These are phyloP conservation scores for Microcyclospora pomicola DNA, from an alignment of 2,329 filamentous ascomycete genomes.

Conservation along the genomic window DNA sequence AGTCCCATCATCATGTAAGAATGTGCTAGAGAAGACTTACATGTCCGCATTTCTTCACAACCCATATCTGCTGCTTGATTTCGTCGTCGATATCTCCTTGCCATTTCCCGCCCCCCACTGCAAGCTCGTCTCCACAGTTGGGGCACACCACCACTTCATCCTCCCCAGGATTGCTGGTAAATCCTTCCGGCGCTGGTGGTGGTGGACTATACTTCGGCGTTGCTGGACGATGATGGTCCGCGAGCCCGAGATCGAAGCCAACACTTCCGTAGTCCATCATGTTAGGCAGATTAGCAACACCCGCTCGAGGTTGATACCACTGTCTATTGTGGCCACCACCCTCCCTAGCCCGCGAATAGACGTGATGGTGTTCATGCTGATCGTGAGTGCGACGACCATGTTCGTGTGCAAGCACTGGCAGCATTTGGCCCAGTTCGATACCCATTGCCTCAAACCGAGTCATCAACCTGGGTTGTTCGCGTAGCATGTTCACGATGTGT, in stretches of 20 bases:
- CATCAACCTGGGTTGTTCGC: neutral
- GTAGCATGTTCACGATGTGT: slow-evolving; percentile 5
- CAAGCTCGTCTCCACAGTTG: slow-evolving; percentile 72
- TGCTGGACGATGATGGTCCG: slow-evolving; percentile 15
- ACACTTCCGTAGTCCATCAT: slow-evolving; percentile 27
- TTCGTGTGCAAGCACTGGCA: too few relatives aligned
- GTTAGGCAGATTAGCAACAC: slow-evolving; percentile 3
- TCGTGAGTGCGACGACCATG: too few relatives aligned
- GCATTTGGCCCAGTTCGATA: too few relatives aligned
- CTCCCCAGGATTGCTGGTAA: slow-evolving; percentile 61
- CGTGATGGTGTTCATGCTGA: too few relatives aligned
- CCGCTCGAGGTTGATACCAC: neutral
- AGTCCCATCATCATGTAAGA: neutral
- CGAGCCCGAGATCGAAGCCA: slow-evolving; percentile 31
- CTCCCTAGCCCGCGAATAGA: too few relatives aligned
- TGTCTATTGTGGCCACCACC: too few relatives aligned
- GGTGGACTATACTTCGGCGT: slow-evolving; percentile 48
- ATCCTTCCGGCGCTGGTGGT: slow-evolving; percentile 55
- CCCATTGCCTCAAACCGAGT: too few relatives aligned
- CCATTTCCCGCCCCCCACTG: slow-evolving; percentile 39
- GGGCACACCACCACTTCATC: slow-evolving; percentile 69
- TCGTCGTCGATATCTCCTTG: slow-evolving; percentile 40
- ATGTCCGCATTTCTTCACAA: slow-evolving; percentile 80
- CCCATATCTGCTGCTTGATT: slow-evolving; percentile 77
- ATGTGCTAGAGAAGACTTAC: slow-evolving; percentile 38